These are phyloP conservation scores for Coelastrella sp. DNA, from an alignment of 139 green algal genomes.

Conservation along the genomic window DNA sequence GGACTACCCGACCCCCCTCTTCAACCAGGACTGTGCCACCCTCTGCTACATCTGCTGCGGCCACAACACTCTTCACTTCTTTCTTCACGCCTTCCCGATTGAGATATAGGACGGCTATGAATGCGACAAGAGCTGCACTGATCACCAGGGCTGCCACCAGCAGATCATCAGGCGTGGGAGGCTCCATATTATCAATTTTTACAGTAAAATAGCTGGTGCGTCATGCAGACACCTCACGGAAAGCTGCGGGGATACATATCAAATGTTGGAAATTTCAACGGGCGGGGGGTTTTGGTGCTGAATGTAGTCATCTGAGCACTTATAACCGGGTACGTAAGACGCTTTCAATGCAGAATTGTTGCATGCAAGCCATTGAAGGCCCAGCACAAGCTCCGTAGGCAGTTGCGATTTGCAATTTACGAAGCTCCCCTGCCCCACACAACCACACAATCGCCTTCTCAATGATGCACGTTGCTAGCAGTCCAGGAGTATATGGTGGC, in stretches of 20 bases:
- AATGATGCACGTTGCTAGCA: too few relatives aligned
- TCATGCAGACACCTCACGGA: background rate
- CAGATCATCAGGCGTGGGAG: background rate
- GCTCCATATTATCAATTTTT: background rate
- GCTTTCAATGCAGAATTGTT: too few relatives aligned
- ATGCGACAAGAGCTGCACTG: conserved; percentile 29
- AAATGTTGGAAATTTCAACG: background rate
- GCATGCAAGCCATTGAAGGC: too few relatives aligned
- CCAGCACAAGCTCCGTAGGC: too few relatives aligned
- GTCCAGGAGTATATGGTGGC: too few relatives aligned
- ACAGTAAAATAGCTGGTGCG: background rate
- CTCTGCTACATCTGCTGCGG: background rate
- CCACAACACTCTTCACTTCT: background rate
- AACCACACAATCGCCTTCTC: too few relatives aligned
- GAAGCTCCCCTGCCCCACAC: too few relatives aligned
- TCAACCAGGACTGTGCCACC: conserved; percentile 25
- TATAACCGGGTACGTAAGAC: too few relatives aligned
- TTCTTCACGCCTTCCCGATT: background rate
- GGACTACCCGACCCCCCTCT: conserved; percentile 18
- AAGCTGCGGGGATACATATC: background rate
- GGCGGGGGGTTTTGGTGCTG: background rate
- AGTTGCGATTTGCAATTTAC: too few relatives aligned
- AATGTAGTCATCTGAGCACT: background rate
- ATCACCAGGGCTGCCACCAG: conserved; percentile 36
- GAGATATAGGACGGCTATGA: conserved; percentile 41